These are phyloP conservation scores for Ophiocordyceps australis DNA, from an alignment of 2,329 filamentous ascomycete genomes.

Conservation along the genomic window DNA sequence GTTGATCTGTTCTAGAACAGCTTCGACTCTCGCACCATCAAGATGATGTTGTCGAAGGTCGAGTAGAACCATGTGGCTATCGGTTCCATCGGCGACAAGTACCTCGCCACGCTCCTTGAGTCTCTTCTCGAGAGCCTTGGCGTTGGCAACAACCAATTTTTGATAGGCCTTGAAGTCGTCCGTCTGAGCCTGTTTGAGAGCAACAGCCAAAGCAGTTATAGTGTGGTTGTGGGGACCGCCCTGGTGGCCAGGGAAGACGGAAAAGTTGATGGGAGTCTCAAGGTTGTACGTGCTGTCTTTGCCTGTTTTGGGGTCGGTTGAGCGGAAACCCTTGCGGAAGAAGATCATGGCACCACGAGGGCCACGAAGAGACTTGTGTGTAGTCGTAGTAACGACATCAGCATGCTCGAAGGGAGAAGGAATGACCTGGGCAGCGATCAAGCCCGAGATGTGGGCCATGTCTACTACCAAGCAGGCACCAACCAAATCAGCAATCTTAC, in stretches of 20 bases:
- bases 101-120: conserved; percentile 83
- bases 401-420: conserved; percentile 84
- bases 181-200: conserved; percentile 80
- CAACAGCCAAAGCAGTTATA: conserved; percentile 90
- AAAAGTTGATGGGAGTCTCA: conserved; percentile 94
- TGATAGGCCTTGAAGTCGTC: conserved; percentile 92
- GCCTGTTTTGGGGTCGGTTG: conserved; percentile 75
- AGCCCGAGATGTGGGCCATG: conserved; percentile 96
- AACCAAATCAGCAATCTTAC: conserved; percentile 82
- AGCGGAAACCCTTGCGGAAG: conserved; percentile 93
- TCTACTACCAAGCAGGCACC: conserved; percentile 92
- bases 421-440: conserved; percentile 85
- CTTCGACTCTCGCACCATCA: conserved; percentile 89
- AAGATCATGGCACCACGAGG: conserved; percentile 99
- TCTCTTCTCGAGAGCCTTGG: conserved; percentile 72
- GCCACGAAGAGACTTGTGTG: conserved; percentile 95
- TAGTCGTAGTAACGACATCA: conserved; percentile 95
- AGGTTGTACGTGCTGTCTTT: conserved; percentile 86
- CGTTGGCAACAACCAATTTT: conserved; percentile 79
- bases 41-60: conserved; percentile 77
- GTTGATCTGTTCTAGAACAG: conserved; percentile 92
- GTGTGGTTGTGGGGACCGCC: conserved; percentile 99
- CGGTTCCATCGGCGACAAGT: conserved; percentile 86
- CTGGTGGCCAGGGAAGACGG: conserved; percentile 97
- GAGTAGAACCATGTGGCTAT: conserved; percentile 93